Percentiles rank a stretch among this genome's conserved stretches.
Conservation (phyloP, 805 yeast species). For the Monosporozyma solicola region DNA sequence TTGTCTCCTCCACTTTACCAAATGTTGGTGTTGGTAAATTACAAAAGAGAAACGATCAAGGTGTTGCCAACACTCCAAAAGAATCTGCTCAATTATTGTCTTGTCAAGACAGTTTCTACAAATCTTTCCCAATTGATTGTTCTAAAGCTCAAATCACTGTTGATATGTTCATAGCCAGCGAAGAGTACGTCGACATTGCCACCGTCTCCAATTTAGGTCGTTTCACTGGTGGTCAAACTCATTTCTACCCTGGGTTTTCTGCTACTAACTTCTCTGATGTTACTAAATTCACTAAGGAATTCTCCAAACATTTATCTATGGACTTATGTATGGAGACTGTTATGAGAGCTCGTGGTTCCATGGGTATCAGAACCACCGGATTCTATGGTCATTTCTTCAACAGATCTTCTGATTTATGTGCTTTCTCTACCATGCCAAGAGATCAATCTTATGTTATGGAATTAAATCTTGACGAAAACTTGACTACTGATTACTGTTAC, state of each 20-base stretch:
- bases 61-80: slow-evolving; percentile 64
- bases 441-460: slow-evolving; percentile 92
- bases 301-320: slow-evolving; percentile 79
- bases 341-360: slow-evolving; percentile 88
- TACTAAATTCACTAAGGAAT: slow-evolving; percentile 73
- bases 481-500: slow-evolving; percentile 68
- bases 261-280: slow-evolving; percentile 5
- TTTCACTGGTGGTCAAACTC: slow-evolving; percentile 94
- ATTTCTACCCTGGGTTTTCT: slow-evolving; percentile 91
- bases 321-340: slow-evolving; percentile 92
- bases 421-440: slow-evolving; percentile 96
- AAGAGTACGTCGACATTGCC: slow-evolving; percentile 92
- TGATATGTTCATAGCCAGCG: slow-evolving; percentile 82
- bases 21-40: slow-evolving; percentile 80
- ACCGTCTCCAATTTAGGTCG: slow-evolving; percentile 84
- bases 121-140: slow-evolving; percentile 92
- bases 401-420: slow-evolving; percentile 88
- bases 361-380: slow-evolving; percentile 73
- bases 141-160: slow-evolving; percentile 84
- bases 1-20: slow-evolving; percentile 75
- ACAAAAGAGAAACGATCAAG: slow-evolving; percentile 60
- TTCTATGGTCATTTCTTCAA: slow-evolving; percentile 94
- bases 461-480: slow-evolving; percentile 73
- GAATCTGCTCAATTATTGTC: slow-evolving; percentile 68
- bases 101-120: slow-evolving; percentile 80